A percentile compares a stretch with the other conserved stretches of the same genome.
phyloP scores from a whole-genome alignment of 768 basidiomycete species.

The Phylloporus arenicola region DNA sequence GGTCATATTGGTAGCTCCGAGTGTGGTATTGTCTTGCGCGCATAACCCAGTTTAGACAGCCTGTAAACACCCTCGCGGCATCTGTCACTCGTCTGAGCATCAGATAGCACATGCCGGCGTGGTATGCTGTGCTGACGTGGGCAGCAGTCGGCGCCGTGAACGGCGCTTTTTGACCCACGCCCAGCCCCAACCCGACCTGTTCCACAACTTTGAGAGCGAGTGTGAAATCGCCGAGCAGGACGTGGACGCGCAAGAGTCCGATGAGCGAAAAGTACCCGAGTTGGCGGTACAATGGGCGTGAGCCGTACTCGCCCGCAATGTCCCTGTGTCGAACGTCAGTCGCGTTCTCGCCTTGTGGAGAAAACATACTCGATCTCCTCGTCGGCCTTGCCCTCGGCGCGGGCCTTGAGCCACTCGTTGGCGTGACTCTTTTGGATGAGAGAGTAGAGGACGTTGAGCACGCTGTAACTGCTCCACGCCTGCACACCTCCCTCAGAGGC shows the following conservation, averaged over 20 bases:
- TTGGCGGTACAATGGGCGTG: constrained; percentile 51
- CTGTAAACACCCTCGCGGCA: constrained; percentile 89
- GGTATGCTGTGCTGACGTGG: constrained; percentile 92
- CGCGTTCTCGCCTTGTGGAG: too few species aligned
- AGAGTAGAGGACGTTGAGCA: constrained; percentile 58
- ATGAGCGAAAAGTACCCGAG: constrained; percentile 97
- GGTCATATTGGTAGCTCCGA: constrained; percentile 92
- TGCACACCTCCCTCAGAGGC: constrained; percentile 53
- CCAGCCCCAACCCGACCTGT: constrained; percentile 85
- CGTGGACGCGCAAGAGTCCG: constrained; percentile 92
- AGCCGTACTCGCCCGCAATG: too few species aligned
- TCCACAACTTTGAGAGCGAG: constrained; percentile 95
- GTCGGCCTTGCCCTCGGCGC: constrained; percentile 50
- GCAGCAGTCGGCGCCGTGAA: constrained; percentile 95
- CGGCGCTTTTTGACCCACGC: constrained; percentile 89
- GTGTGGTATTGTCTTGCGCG: constrained; percentile 97
- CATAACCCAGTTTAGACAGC: constrained; percentile 91
- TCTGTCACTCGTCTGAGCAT: constrained; percentile 93
- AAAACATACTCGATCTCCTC: constrained; percentile 64
- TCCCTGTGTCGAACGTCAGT: too few species aligned
- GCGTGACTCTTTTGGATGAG: constrained; percentile 96
- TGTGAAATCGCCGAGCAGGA: constrained; percentile 91
- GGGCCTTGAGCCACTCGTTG: constrained; percentile 76
- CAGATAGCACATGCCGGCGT: too few species aligned
- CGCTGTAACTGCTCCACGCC: constrained; percentile 98